A percentile compares a stretch with the other conserved stretches of the same genome.
Evolutionary conservation across 495 filamentous ascomycete species (phyloP).

Genomic region (Glonium stellatum): DNA sequence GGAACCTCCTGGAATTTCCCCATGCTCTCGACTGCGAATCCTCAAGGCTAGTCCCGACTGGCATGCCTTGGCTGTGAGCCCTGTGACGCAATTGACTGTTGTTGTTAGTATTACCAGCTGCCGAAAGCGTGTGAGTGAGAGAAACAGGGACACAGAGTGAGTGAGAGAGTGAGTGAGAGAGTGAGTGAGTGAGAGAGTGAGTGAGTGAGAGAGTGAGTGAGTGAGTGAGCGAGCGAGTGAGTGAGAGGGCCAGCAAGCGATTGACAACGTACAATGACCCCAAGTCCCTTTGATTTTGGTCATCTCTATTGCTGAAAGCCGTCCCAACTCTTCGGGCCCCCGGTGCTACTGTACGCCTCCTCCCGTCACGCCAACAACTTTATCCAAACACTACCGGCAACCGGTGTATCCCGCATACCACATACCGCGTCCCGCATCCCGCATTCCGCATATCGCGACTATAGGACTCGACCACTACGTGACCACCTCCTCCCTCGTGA

Average conservation of each 20-base stretch:
- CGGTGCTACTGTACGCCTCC: slow-evolving; percentile 6
- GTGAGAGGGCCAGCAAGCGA: too few relatives aligned
- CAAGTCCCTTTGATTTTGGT: background rate
- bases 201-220: too few relatives aligned
- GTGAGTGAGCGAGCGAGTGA: too few relatives aligned
- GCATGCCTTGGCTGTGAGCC: background rate
- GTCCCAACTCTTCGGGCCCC: background rate
- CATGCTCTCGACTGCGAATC: too few relatives aligned
- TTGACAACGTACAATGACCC: too few relatives aligned
- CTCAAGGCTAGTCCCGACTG: background rate
- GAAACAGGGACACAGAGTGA: too few relatives aligned
- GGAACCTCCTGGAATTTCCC: too few relatives aligned
- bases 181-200: too few relatives aligned
- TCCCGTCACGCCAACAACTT: slow-evolving; percentile 4
- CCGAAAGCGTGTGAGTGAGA: too few relatives aligned
- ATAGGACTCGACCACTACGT: slow-evolving; percentile 10
- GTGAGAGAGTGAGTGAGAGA: too few relatives aligned
- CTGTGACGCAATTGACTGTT: background rate
- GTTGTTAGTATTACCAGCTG: background rate
- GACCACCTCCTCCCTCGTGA: background rate
- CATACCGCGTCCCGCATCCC: too few relatives aligned
- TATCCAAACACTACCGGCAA: background rate
- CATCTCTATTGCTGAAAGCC: background rate
- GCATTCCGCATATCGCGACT: background rate
- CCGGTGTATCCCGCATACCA: slow-evolving; percentile 7